phyloP scores from a whole-genome alignment of 306 rosid species.

The Cercis canadensis region DNA sequence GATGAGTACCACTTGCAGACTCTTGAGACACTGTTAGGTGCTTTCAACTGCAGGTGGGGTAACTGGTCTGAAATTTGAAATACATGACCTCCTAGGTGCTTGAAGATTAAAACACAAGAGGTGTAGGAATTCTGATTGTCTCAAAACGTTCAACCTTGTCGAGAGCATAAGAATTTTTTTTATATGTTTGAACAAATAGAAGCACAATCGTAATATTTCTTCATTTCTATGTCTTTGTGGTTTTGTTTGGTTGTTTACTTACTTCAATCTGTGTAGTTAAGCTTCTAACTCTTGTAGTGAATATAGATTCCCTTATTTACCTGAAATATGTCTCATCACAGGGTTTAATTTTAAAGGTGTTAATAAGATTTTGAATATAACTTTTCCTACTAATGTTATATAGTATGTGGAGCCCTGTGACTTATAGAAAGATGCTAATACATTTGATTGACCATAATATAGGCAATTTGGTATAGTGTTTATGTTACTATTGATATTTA shows the following conservation, averaged over 20 bases:
- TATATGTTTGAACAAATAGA: not conserved
- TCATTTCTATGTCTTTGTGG: not conserved
- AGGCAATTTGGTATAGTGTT: conserved; percentile 16
- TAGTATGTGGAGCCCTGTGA: conserved; percentile 3
- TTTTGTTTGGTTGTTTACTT: not conserved
- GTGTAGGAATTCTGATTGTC: not conserved
- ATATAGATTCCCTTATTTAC: conserved; percentile 2
- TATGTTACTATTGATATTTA: too few species aligned
- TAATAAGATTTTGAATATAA: not conserved
- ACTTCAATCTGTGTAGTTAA: not conserved
- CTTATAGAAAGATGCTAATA: conserved; percentile 20
- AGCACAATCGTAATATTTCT: not conserved
- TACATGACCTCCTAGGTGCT: conserved; percentile 15
- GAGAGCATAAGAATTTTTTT: not conserved
- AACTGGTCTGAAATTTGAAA: too few species aligned
- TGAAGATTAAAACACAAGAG: conserved; percentile 12
- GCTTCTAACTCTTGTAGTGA: conserved; percentile 12
- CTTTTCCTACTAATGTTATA: conserved; percentile 15
- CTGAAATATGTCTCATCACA: not conserved
- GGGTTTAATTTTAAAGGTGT: conserved; percentile 2
- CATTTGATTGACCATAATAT: conserved; percentile 13
- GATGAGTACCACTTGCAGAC: conserved; percentile 94
- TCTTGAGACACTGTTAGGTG: conserved; percentile 80
- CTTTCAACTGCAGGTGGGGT: conserved; percentile 89
- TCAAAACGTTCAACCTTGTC: not conserved